These are phyloP conservation scores for Corylus heterophylla DNA, from an alignment of 306 rosid species.

Conservation along the genomic window DNA sequence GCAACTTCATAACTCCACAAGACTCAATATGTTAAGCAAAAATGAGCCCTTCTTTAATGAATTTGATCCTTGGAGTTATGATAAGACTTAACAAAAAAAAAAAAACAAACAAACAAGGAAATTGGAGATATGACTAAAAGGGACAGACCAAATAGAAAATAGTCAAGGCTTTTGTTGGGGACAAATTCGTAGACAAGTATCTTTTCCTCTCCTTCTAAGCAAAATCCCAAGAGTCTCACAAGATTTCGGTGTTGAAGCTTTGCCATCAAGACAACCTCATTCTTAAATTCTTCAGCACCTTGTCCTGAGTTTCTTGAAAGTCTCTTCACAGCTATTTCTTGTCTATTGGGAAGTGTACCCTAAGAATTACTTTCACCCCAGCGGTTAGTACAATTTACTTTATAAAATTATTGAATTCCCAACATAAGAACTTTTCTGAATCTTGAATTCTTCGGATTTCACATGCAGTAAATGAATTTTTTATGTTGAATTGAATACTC, in stretches of 20 bases:
- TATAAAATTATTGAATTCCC: too few relatives aligned
- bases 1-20: too few relatives aligned
- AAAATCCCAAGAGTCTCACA: conserved; percentile 35
- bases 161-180: conserved; percentile 27
- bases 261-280: conserved; percentile 33
- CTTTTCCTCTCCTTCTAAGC: conserved; percentile 35
- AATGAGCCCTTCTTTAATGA: too few relatives aligned
- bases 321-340: conserved; percentile 31
- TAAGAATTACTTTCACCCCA: background rate
- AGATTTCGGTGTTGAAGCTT: conserved; percentile 40
- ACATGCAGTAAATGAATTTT: too few relatives aligned
- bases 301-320: conserved; percentile 31
- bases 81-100: too few relatives aligned
- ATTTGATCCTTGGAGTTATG: too few relatives aligned
- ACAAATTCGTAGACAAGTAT: conserved; percentile 40
- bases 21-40: too few relatives aligned
- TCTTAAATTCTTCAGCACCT: conserved; percentile 31
- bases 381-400: too few relatives aligned
- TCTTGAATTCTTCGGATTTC: too few relatives aligned
- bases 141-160: conserved; percentile 6
- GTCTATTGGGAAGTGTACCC: conserved; percentile 29
- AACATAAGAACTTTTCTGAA: too few relatives aligned
- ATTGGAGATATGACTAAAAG: background rate
- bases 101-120: background rate
- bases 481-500: too few relatives aligned